Percentiles rank a stretch among this genome's conserved stretches.
phyloP scores from a whole-genome alignment of 2,329 filamentous ascomycete species.

The Colletotrichum sp. region DNA sequence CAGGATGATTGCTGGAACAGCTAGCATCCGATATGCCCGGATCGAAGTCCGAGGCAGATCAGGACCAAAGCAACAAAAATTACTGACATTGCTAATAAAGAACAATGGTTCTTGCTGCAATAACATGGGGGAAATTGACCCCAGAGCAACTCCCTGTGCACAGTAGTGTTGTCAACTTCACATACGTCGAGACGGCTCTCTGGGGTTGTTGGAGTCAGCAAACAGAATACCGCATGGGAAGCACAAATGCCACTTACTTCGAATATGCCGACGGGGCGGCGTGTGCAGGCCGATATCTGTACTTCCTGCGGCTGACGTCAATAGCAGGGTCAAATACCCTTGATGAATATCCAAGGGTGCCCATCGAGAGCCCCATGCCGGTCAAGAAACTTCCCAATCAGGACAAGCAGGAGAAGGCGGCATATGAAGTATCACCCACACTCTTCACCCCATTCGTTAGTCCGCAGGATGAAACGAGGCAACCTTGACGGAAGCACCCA shows the following conservation, averaged over 20 bases:
- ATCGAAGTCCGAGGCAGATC: not conserved
- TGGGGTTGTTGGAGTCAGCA: not conserved
- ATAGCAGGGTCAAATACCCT: not conserved
- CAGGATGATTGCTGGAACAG: conserved; percentile 4
- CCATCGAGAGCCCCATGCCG: not conserved
- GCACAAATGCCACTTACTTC: not conserved
- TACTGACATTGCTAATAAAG: not conserved
- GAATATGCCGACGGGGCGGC: not conserved
- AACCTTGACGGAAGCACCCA: not conserved
- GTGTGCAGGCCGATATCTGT: not conserved
- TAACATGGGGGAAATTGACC: not conserved
- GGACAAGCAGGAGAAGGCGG: conserved; percentile 13
- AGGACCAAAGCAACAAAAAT: not conserved
- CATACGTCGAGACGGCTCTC: not conserved
- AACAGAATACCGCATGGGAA: not conserved
- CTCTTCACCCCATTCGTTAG: conserved; percentile 8
- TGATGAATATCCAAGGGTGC: not conserved
- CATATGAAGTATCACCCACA: conserved; percentile 20
- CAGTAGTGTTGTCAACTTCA: not conserved
- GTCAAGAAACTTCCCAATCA: not conserved
- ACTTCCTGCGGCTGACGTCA: conserved; percentile 11
- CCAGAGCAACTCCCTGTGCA: not conserved
- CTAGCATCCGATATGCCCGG: not conserved
- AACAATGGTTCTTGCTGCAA: not conserved
- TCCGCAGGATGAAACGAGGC: conserved; percentile 17